Percentiles rank a stretch among this genome's conserved stretches.
phyloP scores from a whole-genome alignment of 495 filamentous ascomycete genomes.

The Xylaria intraflava region DNA sequence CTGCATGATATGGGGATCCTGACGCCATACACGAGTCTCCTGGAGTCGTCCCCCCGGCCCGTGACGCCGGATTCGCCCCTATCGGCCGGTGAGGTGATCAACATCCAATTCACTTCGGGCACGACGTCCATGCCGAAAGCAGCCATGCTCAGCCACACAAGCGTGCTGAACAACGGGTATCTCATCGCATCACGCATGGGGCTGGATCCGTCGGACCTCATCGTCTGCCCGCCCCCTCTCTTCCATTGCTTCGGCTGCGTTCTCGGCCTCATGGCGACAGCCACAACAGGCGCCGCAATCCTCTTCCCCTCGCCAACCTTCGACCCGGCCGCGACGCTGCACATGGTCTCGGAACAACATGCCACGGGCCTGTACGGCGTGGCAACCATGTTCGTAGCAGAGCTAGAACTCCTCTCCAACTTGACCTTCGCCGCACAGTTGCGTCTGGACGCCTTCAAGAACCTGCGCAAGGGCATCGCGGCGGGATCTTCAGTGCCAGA shows the following conservation, averaged over 20 bases:
- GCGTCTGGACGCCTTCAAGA: conserved; percentile 48
- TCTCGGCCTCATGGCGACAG: conserved; percentile 89
- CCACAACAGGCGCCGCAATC: conserved; percentile 76
- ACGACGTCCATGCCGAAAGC: conserved; percentile 90
- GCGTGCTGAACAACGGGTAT: conserved; percentile 84
- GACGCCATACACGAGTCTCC: conserved; percentile 51
- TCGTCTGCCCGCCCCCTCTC: conserved; percentile 81
- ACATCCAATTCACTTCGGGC: conserved; percentile 96
- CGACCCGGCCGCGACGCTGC: conserved; percentile 65
- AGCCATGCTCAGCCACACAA: conserved; percentile 75
- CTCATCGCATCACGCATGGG: conserved; percentile 80
- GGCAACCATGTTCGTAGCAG: conserved; percentile 92
- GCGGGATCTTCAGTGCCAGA: conserved; percentile 79
- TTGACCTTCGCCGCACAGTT: conserved; percentile 29
- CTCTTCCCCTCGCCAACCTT: conserved; percentile 87
- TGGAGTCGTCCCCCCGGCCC: conserved; percentile 33
- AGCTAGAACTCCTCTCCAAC: conserved; percentile 63
- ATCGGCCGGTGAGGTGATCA: conserved; percentile 65
- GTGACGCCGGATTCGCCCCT: conserved; percentile 45
- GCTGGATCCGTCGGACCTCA: conserved; percentile 60
- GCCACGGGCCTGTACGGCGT: conserved; percentile 90
- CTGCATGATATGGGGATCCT: conserved; percentile 20
- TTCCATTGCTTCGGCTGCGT: conserved; percentile 94
- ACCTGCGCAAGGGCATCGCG: conserved; percentile 84
- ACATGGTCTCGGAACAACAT: conserved; percentile 63